Evolutionary conservation across 2,329 filamentous ascomycete species (phyloP), one percentile per base, ranked within the genome.

Genomic region (Ophiocordyceps camponoti-saundersi): DNA sequence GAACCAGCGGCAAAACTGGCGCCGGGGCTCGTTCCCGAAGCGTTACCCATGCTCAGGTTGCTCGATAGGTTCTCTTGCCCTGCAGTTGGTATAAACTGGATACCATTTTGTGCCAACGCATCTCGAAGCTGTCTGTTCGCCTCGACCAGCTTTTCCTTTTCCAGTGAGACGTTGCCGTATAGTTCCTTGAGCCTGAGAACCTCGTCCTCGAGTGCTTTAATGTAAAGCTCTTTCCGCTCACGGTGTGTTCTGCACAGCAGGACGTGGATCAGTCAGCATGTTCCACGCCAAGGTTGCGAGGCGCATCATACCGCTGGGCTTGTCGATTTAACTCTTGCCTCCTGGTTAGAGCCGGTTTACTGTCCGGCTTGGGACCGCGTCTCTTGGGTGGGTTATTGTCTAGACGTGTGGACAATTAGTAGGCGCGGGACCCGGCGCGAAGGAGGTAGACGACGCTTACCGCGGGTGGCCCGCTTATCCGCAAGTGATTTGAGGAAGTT

Each of bases 191-290:
- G 71, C 44, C 87, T 81, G 20, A 93, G 72, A 6, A 96, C 84
- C 65, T 96, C 88, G 58, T 90, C 82, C 64, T 98, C 92, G 16
- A 96, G 76, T 12, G 85, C 80, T 63, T 93, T 93, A 69, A 95
- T 93, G 62, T 96, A 96, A 56, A 88, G 75, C 65, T 96, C 92
- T 63, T 96, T 96, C 54, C 92, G 80, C 66, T 96, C 92, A 48
- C 92, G 87, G 64, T 98, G 92, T 18, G 92, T 96, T 59, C 92
- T 95, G 36, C 6, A 42, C 16, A 45, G 15, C 18, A 30, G 10
- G 40, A 42, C 6, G 26, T 34, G 21, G 29, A 41, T 48, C 44
- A 48, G 46, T 32, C 30, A 34, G 7, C 21, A 26, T 4, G 7
- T 36, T 13, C 36, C 26, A 6, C 3, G 12, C n/a, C 2, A 15